phyloP scores from a whole-genome alignment of 1,284 basidiomycete species.

The Fistulina hepatica region DNA sequence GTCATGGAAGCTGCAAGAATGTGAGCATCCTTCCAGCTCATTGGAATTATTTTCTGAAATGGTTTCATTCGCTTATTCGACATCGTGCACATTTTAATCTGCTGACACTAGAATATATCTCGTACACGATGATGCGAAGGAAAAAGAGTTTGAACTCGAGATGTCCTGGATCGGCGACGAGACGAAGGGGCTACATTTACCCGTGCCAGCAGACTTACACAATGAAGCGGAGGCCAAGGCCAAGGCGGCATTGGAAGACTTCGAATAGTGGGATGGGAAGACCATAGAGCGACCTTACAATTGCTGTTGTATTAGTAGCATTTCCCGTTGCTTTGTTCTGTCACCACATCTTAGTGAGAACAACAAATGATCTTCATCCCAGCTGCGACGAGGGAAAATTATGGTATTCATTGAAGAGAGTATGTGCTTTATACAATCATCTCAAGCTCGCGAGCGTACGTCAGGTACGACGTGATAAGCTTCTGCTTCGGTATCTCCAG shows the following conservation, averaged over 20 bases:
- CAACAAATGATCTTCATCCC: not conserved
- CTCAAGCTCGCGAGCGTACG: constrained; percentile 77
- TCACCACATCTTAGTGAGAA: not conserved
- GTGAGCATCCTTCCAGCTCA: constrained; percentile 37
- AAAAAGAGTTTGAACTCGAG: constrained; percentile 97
- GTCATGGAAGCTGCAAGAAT: constrained; percentile 91
- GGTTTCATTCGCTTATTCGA: constrained; percentile 2
- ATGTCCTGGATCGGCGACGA: constrained; percentile 94
- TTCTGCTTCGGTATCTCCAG: constrained; percentile 75
- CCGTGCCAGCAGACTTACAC: constrained; percentile 78
- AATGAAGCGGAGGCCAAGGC: constrained; percentile 85
- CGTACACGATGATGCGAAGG: constrained; percentile 95
- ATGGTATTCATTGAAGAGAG: constrained; percentile 6
- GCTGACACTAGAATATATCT: constrained; percentile 93
- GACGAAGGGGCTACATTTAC: constrained; percentile 69
- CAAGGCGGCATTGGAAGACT: constrained; percentile 80
- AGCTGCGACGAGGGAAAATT: not conserved
- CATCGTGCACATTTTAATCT: too few species aligned
- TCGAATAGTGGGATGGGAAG: constrained; percentile 47
- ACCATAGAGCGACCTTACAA: not conserved
- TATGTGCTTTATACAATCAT: constrained; percentile 68
- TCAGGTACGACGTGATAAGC: constrained; percentile 63
- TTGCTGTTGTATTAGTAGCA: not conserved
- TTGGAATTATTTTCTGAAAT: constrained; percentile 2
- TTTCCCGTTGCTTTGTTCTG: constrained; percentile 1